phyloP scores from a whole-genome alignment of 129 eudicot species.

The Rutidosis leptorrhynchoides region DNA sequence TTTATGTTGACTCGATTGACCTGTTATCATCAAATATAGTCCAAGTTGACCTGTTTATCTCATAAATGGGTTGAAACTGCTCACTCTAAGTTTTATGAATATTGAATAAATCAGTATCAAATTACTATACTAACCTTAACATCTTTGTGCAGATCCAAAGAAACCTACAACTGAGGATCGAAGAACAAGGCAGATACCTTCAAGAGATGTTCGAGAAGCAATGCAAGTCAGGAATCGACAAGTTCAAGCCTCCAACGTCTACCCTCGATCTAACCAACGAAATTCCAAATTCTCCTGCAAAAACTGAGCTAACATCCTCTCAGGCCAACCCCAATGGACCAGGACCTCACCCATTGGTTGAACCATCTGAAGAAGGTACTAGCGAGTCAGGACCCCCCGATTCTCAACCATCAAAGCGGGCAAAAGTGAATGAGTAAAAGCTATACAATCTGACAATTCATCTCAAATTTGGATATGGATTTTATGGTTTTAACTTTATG shows the following conservation, averaged over 20 bases:
- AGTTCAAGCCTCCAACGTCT: slow-evolving; percentile 41
- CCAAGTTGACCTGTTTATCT: not conserved
- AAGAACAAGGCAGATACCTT: slow-evolving; percentile 88
- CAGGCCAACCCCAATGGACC: slow-evolving; percentile 22
- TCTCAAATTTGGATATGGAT: not conserved
- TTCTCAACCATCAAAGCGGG: slow-evolving; percentile 63
- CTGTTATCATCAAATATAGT: not conserved
- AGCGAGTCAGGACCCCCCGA: slow-evolving; percentile 31
- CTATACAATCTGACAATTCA: not conserved
- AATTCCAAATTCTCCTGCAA: slow-evolving; percentile 35
- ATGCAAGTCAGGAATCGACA: slow-evolving; percentile 59
- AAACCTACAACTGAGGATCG: slow-evolving; percentile 79
- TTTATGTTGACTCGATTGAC: not conserved
- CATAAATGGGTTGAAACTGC: slow-evolving; percentile 1
- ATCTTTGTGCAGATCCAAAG: slow-evolving; percentile 69
- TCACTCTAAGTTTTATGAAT: not conserved
- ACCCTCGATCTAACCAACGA: slow-evolving; percentile 37
- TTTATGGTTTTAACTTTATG: slow-evolving; percentile 14
- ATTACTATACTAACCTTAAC: not conserved
- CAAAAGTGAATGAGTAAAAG: slow-evolving; percentile 42
- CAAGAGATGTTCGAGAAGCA: slow-evolving; percentile 95
- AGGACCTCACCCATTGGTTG: slow-evolving; percentile 20
- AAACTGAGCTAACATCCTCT: slow-evolving; percentile 17
- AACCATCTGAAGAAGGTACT: slow-evolving; percentile 32
- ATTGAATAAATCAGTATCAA: not conserved